Evolutionary conservation across 2,329 filamentous ascomycete genomes (phyloP).

Genomic region (Malbranchea zuffiana): DNA sequence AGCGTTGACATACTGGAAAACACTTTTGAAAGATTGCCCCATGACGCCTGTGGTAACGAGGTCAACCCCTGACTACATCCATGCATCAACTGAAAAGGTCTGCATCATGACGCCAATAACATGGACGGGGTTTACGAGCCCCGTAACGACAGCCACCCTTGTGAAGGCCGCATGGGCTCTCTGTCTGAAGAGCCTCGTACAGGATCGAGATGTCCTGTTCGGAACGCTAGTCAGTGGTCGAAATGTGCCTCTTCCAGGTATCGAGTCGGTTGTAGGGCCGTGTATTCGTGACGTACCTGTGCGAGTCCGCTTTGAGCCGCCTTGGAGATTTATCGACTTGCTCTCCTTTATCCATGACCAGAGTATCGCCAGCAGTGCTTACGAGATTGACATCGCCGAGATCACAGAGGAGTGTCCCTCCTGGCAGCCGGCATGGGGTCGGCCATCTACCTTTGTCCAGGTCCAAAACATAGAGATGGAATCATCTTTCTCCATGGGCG

Average conservation of each 20-base stretch:
- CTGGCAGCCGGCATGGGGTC: no score
- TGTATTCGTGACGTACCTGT: constrained; percentile 54
- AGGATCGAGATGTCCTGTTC: constrained; percentile 45
- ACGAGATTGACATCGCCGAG: constrained; percentile 42
- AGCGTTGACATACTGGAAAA: constrained; percentile 46
- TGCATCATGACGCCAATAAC: no score
- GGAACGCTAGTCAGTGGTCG: constrained; percentile 53
- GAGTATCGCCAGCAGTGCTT: constrained; percentile 39
- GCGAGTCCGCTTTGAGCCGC: constrained; percentile 40
- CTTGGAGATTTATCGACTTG: constrained; percentile 39
- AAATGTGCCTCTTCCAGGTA: constrained; percentile 42
- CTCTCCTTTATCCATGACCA: constrained; percentile 41
- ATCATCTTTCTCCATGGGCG: no score
- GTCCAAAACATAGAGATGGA: no score
- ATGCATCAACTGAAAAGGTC: no score
- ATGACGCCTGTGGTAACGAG: constrained; percentile 22
- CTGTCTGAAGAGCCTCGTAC: constrained; percentile 42
- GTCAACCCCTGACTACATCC: constrained; percentile 7
- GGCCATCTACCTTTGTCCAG: no score
- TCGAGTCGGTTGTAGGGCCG: constrained; percentile 47
- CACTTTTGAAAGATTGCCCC: constrained; percentile 42
- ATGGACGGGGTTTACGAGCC: constrained; percentile 4
- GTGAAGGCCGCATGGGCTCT: constrained; percentile 52
- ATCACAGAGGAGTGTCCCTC: constrained; percentile 39
- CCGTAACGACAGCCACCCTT: constrained; percentile 48